Percentiles rank a stretch among this genome's conserved stretches.
phyloP scores from a whole-genome alignment of 2,329 filamentous ascomycete genomes.

The Cladosporium velox region DNA sequence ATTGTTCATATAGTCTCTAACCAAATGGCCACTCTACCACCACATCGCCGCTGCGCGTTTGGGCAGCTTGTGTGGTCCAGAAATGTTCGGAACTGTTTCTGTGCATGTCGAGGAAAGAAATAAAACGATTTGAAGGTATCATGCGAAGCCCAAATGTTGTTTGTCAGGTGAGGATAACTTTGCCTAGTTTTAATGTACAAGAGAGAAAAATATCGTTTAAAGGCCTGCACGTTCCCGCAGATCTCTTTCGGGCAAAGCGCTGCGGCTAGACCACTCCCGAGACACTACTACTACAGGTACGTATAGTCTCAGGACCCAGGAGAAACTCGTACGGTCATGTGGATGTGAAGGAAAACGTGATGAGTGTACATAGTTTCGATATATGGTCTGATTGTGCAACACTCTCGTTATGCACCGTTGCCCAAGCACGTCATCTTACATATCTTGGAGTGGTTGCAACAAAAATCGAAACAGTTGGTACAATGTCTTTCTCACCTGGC shows the following conservation, averaged over 20 bases:
- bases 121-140: not conserved
- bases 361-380: not conserved
- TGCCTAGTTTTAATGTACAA: not conserved
- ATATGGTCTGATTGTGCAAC: too few species aligned
- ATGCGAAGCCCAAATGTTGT: not conserved
- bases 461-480: too few species aligned
- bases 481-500: too few species aligned
- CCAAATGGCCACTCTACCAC: not conserved
- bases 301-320: not conserved
- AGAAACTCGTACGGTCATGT: not conserved
- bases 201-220: not conserved
- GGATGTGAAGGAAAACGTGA: not conserved
- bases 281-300: not conserved
- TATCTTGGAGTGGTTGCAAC: too few species aligned
- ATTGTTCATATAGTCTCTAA: not conserved
- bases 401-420: too few species aligned
- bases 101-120: not conserved
- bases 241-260: slow-evolving; percentile 11
- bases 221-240: slow-evolving; percentile 2
- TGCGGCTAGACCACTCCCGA: not conserved
- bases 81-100: not conserved
- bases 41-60: not conserved
- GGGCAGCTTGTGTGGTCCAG: not conserved
- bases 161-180: not conserved
- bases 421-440: too few species aligned